Evolutionary conservation across 2,329 filamentous ascomycete genomes (phyloP), one percentile per base, ranked within the genome.

Genomic region (Claviceps cyperi): DNA sequence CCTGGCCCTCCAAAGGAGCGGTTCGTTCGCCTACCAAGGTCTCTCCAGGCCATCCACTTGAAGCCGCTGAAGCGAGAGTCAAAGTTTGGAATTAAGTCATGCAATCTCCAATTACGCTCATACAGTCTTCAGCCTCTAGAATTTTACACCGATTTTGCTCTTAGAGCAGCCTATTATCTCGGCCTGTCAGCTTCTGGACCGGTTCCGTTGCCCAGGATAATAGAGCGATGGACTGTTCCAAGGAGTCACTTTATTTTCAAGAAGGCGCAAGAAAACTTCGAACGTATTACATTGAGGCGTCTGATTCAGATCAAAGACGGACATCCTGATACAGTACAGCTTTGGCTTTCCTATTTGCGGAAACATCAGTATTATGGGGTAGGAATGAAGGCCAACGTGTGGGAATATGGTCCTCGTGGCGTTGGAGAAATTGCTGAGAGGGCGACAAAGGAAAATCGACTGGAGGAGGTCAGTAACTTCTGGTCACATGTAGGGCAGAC

Each of bases 311-410:
- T 98, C 61, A 84, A 87, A 56, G 92, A 97, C 62, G 92, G 89
- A 0, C 77, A 96, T 60, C 82, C 89, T 0, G 87, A 96, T 64
- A 83, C 81, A 1, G 89, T 98, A 37, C 84, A 94, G 66, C 67
- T 90, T 28, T 98, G 92, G 92, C 71, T 98, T 52, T 89, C 88
- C 0, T 97, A 94, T 63, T 66, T 98, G 62, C 80, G 86, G 62
- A 94, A 94, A 69, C 84, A 96, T 63, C 86, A 89, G 41, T 94
- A 92, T 64, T 86, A 94, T 58, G 92, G 92, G n/a, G 83, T 97
- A 40, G 92, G 92, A 60, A 94, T 98, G 89, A 98, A 98, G 76
- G 92, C 92, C 49, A 96, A 98, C 64, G 78, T 97, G 47, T 98
- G 86, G 81, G 87, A 95, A 63, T 90, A 87, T 66, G 81, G 84